Evolutionary conservation across 345 rosid species (phyloP), one percentile per base, ranked within the genome.

Genomic region (Excoecaria cochinchinensis): DNA sequence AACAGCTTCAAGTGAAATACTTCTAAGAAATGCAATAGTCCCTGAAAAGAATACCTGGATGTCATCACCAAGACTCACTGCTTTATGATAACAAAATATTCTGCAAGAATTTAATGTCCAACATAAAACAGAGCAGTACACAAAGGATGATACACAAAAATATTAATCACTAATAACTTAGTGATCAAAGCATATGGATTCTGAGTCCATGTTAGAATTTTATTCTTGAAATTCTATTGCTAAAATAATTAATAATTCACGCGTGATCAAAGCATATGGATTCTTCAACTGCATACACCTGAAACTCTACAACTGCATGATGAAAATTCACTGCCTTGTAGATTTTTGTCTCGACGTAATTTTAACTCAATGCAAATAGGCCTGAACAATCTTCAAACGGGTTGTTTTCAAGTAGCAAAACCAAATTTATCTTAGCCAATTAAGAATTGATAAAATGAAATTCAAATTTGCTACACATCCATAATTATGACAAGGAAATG

Each of bases 1-100:
- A 83, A 92, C 89, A 40, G 96, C 99, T 89, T 91, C 98, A 69
- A 93, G 85, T 63, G 98, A 95, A 77, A 95, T 81, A 78, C 98
- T 95, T 85, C 89, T 90, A 71, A 93, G 96, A 82, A 95, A 95
- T 3, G 99, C 98, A 65, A 80, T 71, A 70, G 96, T 88, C 75
- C 99, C 99, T 95, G 87, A n/a, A 76, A 81, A 72, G 12, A 56
- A 16, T 50, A 61, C 6, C 21, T 25, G 24, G n/a, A 15, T 55
- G 24, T 19, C 19, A 74, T 64, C 38, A 55, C 48, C 36, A 70
- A 55, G 1, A 59, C 57, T 58, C 12, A 70, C 9, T 9, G 38
- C 48, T 31, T 21, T 39, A 19, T 38, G 16, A n/a, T 52, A 4
- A 53, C 73, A 8, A 38, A 38, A 51, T 17, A 56, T 53, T 15